These are phyloP conservation scores for Rhodotorula paludigena DNA, from an alignment of 768 basidiomycete genomes.

Conservation along the genomic window DNA sequence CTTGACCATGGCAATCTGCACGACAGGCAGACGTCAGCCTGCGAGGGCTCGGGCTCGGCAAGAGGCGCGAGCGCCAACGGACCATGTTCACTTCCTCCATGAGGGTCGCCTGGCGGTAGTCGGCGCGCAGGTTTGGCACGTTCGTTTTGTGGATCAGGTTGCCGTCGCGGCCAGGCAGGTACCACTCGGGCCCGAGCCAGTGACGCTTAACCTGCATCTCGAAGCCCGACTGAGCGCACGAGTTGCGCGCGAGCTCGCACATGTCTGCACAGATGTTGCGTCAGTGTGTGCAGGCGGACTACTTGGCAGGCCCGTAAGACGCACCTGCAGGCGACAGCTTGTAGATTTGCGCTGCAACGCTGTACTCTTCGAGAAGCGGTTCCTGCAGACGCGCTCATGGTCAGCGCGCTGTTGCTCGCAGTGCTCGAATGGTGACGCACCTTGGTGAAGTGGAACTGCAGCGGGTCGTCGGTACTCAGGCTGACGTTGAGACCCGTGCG, in stretches of 20 bases:
- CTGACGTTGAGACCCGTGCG: conserved; percentile 88
- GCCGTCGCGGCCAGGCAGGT: conserved; percentile 81
- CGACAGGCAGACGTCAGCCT: neutral
- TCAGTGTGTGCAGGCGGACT: neutral
- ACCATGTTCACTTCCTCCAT: conserved; percentile 65
- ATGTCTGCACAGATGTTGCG: conserved; percentile 50
- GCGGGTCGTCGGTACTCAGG: conserved; percentile 87
- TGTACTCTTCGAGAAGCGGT: conserved; percentile 92
- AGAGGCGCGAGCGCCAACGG: neutral
- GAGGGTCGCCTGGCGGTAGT: conserved; percentile 85
- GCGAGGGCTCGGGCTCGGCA: neutral
- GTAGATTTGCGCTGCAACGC: conserved; percentile 97
- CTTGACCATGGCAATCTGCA: conserved; percentile 10
- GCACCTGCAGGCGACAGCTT: conserved; percentile 67
- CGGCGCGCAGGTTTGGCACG: conserved; percentile 82
- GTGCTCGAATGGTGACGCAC: conserved; percentile 48
- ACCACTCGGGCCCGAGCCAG: conserved; percentile 92
- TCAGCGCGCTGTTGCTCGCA: too few relatives aligned
- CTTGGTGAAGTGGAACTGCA: conserved; percentile 99
- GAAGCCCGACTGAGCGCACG: conserved; percentile 91
- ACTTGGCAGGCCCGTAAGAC: neutral
- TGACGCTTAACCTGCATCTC: conserved; percentile 95
- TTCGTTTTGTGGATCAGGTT: conserved; percentile 99
- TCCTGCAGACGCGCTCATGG: conserved; percentile 55
- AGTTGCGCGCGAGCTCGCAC: conserved; percentile 96